Base-by-base conservation (phyloP, 495 filamentous ascomycete species). In the Podospora appendiculata region DNA sequence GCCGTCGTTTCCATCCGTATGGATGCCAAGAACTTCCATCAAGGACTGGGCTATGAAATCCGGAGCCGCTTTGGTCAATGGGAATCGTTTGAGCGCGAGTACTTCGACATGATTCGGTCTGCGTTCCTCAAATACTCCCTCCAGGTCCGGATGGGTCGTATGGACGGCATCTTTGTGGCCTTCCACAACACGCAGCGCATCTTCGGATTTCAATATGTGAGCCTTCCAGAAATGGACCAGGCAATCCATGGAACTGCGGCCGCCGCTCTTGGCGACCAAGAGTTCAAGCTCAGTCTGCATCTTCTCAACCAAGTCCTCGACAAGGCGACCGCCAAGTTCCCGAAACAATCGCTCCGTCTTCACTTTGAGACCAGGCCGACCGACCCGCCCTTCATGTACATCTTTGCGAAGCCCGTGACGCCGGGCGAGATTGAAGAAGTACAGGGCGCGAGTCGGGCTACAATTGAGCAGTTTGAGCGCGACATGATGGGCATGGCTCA, bases 101-200 rank as follows among this genome's bases (percentile, higher is more conserved):
- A 89, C 68, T 94, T 83, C 62, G 93, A 99, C 63, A 95, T 97
- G 92, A 92, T 95, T 51, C 80, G 93, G 34, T 79, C 89, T 2
- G 92, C 92, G 7, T 95, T 99, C 73, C 72, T 99, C 51, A 97
- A 97, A 60, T 99, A 99, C 64, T 95, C 90, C 6, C 75, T 99
- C 19, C 93, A 99, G 66, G 93, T 91, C 35, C 84, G 93, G 18
- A 89, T 97, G 77, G 93, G 93, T 32, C 83, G 94, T 17, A 99
- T 99, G 93, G 91, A 97, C 57, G 93, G 93, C 47, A 96, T 97
- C 46, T 97, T 96, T 58, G 88, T 96, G n/a, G 94, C 94, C 11
- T 97, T 83, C 65, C 93, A 99, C 70, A 99, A 99, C 60, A 84
- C 89, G 6, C 78, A 95, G 65, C 83, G 89, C 35, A 95, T 99